Evolutionary conservation across 2,329 filamentous ascomycete species (phyloP), one percentile per base, ranked within the genome.

Genomic region (Diaporthe velutina): DNA sequence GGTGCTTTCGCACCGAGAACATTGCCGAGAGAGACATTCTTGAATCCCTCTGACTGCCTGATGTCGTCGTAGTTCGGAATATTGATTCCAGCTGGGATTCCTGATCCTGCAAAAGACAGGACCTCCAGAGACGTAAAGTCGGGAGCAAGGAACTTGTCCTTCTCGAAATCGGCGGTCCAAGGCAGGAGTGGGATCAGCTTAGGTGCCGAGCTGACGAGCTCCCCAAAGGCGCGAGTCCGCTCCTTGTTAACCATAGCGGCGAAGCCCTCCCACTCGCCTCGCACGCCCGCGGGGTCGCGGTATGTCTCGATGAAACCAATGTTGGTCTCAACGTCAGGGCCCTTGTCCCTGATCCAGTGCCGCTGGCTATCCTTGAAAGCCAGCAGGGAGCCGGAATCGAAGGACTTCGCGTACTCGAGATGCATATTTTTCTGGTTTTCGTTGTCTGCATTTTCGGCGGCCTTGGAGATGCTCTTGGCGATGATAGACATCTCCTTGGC

Each of bases 81-180:
- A 79, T 93, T 93, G 80, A 93, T 93, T 35, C 92, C 92, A 33
- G 91, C 91, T 13, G 91, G 91, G 72, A 93, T 94, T 73, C 90
- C 93, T 75, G 88, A 92, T 70, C 87, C 90, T 81, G 90, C 89
- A 79, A 98, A 98, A 0, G 93, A 95, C 76, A 98, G 85, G 3
- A 98, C 95, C 83, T 99, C 97, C 2, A 98, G 88, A 13, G 94
- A 97, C 0, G 97, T 98, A 81, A 99, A 99, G 83, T 99, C 97
- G 0, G 97, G 97, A 70, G 95, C 96, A 48, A 98, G 85, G 84
- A 99, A 99, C 80, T 94, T 95, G 86, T 98, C 96, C 84, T 98
- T 98, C 82, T 99, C 97, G 78, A 98, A 99, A 0, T 95, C 94
- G 61, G 90, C 90, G 48, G 88, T 87, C 97, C 97, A 99, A 0